Evolutionary conservation across 495 filamentous ascomycete genomes (phyloP).

Genomic region (Opeltia flavorubescens): DNA sequence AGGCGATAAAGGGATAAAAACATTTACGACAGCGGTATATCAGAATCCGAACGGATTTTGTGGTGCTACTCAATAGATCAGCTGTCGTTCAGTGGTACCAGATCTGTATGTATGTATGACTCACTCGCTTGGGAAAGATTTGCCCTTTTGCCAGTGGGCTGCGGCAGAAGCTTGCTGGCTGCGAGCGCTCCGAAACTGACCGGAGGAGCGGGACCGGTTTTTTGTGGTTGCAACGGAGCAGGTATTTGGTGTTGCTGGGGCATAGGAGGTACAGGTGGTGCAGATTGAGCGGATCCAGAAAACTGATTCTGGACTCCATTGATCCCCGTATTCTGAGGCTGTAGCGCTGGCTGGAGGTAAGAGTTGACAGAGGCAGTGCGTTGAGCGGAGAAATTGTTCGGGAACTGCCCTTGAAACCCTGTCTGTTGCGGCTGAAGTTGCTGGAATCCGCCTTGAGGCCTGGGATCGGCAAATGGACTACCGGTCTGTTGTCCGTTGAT

Average conservation of each 20-base stretch:
- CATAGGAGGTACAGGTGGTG: constrained; percentile 28
- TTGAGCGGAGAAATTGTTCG: constrained; percentile 33
- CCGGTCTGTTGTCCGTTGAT: constrained; percentile 30
- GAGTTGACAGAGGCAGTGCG: constrained; percentile 38
- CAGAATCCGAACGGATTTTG: constrained; percentile 88
- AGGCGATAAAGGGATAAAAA: background rate
- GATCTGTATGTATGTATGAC: constrained; percentile 28
- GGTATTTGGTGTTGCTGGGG: constrained; percentile 36
- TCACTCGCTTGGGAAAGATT: constrained; percentile 91
- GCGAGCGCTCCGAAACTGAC: constrained; percentile 71
- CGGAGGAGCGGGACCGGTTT: constrained; percentile 85
- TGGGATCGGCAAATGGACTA: constrained; percentile 43
- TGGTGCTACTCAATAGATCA: constrained; percentile 43
- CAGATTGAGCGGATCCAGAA: constrained; percentile 11
- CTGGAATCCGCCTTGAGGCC: constrained; percentile 38
- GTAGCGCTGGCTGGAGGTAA: constrained; percentile 37
- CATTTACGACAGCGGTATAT: background rate
- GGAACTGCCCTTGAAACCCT: constrained; percentile 47
- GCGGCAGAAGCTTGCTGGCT: constrained; percentile 65
- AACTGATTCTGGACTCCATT: constrained; percentile 34
- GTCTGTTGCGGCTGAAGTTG: constrained; percentile 50
- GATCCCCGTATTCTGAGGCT: constrained; percentile 41
- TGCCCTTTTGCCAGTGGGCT: constrained; percentile 79
- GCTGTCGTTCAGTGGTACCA: background rate
- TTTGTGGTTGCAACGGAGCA: constrained; percentile 61